Base-by-base conservation (phyloP, 2,329 filamentous ascomycete species). In the Talaromyces piceae region DNA sequence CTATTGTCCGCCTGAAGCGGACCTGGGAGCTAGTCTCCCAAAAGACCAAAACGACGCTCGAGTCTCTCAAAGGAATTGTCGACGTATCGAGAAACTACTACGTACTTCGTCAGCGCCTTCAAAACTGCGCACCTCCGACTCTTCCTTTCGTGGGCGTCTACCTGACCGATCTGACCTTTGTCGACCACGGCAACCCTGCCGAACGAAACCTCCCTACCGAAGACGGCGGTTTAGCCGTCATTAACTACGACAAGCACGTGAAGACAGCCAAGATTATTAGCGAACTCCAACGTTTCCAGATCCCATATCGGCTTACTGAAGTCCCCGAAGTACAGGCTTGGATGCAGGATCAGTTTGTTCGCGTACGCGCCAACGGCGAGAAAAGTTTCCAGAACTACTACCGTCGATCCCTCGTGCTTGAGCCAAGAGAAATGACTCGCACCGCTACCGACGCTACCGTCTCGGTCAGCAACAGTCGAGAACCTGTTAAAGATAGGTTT, bases 221-320 rank as follows among this genome's bases (percentile, higher is more conserved):
- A n/a, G 78, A 83, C 26, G 72, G 74, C 25, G 80, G 82, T 23
- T 78, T 88, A 61, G 82, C 83, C 0, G 88, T 97, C 27, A 89
- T 98, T 77, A 98, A 98, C 71, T 97, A 96, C 62, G 91, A 97
- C 76, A 97, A 97, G 73, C 90, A 97, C 67, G 87, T 84, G 61
- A 88, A 90, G 59, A 97, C 91, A 2, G 91, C 91, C 43, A 93
- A 91, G 70, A 94, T 97, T 64, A 95, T 98, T 61, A 88, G 88
- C 56, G 91, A 97, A 61, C 80, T 98, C 6, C 93, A 98, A 67
- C 85, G 91, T 16, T 97, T 97, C 74, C 93, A 98, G 70, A 88
- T 95, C 18, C 89, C 91, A 0, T 97, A 97, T 67, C 81, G 86
- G 5, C 79, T 98, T 16, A 79, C 80, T 1, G 86, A 93, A 63